Base-by-base conservation (phyloP, 148 eudicot genomes). In the Spergularia bocconei region DNA sequence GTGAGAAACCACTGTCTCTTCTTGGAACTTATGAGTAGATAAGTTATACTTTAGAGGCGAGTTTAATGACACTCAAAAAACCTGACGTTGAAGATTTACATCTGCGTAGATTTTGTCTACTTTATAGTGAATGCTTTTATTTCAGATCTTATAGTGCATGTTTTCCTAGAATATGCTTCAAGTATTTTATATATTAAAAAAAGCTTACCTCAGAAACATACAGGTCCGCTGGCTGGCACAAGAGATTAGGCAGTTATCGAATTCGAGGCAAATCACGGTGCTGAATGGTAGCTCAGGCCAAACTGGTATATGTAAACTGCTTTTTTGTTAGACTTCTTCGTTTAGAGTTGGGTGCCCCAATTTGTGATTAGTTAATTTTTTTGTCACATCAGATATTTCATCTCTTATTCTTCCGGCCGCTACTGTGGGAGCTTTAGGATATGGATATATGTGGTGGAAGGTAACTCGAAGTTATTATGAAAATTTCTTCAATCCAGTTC, bases 371-470 rank as follows among this genome's bases (percentile, higher is more conserved):
- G 54, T 67, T 67, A 52, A 68, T 70, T 14, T 10, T 41, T 62
- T 57, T 19, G 25, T 19, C 64, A 60, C 59, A n/a, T 16, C 83
- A 88, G 97, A 88, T 84, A 39, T 79, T 13, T 68, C 88, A 69
- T 77, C 89, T 75, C 78, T 91, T 23, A 75, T 89, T 60, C 79
- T 90, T 77, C 97, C 97, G 50, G 98, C 92, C 82, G 97, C 91
- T 63, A 79, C 93, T 50, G 14, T 90, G 67, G 97, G 98, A 56
- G 93, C 93, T 63, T 13, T 90, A 82, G 91, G 97, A 67, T 94
- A 94, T 82, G 98, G 96, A 66, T 94, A 91, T 82, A 94, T 94
- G 97, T 91, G 97, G 98, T 94, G 93, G 98, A 94, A 94, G 96
- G 98, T 94, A 73, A 75, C 50, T 54, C 15, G n/a, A 61, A 58